Conservation (phyloP, 202 grass and related monocot species). For the Schoenoplectus triqueter region DNA sequence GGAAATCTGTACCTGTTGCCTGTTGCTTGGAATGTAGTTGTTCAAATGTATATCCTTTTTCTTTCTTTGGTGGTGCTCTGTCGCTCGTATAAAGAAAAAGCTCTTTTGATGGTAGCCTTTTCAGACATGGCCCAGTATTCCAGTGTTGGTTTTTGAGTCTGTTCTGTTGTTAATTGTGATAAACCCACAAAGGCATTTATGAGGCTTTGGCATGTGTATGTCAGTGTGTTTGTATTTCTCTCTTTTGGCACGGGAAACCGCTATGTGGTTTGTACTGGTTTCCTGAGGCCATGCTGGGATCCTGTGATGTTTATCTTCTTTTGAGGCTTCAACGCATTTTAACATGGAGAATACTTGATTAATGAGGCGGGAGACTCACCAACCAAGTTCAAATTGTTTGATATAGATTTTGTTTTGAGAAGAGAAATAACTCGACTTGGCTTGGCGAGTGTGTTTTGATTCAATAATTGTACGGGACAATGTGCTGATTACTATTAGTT, state of each 20-base stretch:
- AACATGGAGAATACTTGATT: conserved; percentile 19
- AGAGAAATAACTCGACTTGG: not conserved
- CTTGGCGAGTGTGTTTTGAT: not conserved
- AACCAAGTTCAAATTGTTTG: conserved; percentile 34
- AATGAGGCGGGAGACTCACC: not conserved
- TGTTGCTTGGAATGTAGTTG: not conserved
- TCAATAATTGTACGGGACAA: conserved; percentile 21
- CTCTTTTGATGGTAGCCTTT: conserved; percentile 23
- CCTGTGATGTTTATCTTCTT: conserved; percentile 33
- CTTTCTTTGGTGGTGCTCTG: conserved; percentile 15
- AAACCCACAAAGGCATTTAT: conserved; percentile 28
- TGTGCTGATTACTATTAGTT: conserved; percentile 12
- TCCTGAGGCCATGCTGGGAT: not conserved
- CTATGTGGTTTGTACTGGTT: conserved; percentile 23
- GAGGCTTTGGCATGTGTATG: conserved; percentile 17
- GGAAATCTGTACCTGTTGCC: too few relatives aligned
- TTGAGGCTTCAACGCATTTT: conserved; percentile 35
- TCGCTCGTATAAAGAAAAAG: conserved; percentile 26
- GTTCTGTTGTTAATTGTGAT: not conserved
- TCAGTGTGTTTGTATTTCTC: conserved; percentile 25
- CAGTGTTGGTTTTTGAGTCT: conserved; percentile 21
- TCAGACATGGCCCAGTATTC: conserved; percentile 9
- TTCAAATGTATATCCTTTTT: conserved; percentile 11
- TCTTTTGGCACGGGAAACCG: not conserved
- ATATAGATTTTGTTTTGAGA: not conserved